Conservation (phyloP, 208 protist species). For the Leishmania tarentolae region DNA sequence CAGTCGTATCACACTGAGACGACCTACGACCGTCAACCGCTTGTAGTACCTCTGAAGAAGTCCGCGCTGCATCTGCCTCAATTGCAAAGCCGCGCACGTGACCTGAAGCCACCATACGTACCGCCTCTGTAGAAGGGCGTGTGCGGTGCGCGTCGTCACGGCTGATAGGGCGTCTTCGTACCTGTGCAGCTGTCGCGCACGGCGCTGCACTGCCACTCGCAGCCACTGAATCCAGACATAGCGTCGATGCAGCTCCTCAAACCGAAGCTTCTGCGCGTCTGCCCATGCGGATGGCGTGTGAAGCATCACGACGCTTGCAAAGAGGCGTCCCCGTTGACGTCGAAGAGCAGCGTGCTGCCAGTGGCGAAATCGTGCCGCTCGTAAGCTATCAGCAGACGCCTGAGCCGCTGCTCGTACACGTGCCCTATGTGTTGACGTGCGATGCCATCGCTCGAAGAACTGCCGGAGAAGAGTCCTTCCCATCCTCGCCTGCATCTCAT, state of each 20-base stretch:
- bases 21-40: slow-evolving; percentile 1
- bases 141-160: not conserved
- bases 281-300: slow-evolving; percentile 13
- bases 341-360: not conserved
- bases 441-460: slow-evolving; percentile 13
- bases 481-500: not conserved
- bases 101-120: slow-evolving; percentile 25
- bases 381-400: not conserved
- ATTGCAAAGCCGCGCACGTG: slow-evolving; percentile 11
- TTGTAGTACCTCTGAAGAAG: slow-evolving; percentile 8
- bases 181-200: slow-evolving; percentile 19
- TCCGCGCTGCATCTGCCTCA: not conserved
- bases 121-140: not conserved
- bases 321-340: not conserved
- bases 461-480: not conserved
- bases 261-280: not conserved
- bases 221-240: slow-evolving; percentile 40
- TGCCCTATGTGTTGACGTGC: not conserved
- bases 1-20: not conserved
- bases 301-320: not conserved
- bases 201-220: slow-evolving; percentile 16
- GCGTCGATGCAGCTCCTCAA: slow-evolving; percentile 10
- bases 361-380: not conserved
- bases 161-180: slow-evolving; percentile 2
- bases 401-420: not conserved